phyloP scores from a whole-genome alignment of 2,329 filamentous ascomycete genomes.

The Alternaria alternata region DNA sequence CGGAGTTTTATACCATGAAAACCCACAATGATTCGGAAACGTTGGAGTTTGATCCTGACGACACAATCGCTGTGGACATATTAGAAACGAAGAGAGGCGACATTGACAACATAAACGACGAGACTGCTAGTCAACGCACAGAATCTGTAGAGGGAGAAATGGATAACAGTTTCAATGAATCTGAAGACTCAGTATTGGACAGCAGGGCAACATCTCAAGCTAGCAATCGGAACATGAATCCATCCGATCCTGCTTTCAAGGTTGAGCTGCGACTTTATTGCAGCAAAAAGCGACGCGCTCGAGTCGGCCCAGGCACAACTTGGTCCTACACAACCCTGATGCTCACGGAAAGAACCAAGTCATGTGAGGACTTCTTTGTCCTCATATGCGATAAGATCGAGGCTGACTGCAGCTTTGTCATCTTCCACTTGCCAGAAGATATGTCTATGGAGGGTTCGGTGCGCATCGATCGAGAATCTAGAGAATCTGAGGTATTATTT shows the following conservation, averaged over 20 bases:
- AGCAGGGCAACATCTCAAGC: not conserved
- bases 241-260: not conserved
- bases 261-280: slow-evolving; percentile 17
- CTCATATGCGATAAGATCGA: slow-evolving; percentile 10
- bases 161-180: not conserved
- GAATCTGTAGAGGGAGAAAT: not conserved
- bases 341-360: not conserved
- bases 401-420: slow-evolving; percentile 15
- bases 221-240: not conserved
- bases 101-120: not conserved
- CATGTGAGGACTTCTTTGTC: slow-evolving; percentile 18
- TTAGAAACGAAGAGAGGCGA: not conserved
- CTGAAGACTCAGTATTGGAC: not conserved
- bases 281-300: not conserved
- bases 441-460: slow-evolving; percentile 17
- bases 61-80: not conserved
- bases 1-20: not conserved
- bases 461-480: slow-evolving; percentile 12
- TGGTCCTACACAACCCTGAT: slow-evolving; percentile 3
- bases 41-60: not conserved
- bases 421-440: slow-evolving; percentile 25
- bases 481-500: slow-evolving; percentile 7
- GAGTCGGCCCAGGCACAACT: not conserved
- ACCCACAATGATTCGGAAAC: no score
- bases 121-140: not conserved